These are phyloP conservation scores for Cantharellus anzutake DNA, from an alignment of 768 basidiomycete genomes.

Conservation along the genomic window DNA sequence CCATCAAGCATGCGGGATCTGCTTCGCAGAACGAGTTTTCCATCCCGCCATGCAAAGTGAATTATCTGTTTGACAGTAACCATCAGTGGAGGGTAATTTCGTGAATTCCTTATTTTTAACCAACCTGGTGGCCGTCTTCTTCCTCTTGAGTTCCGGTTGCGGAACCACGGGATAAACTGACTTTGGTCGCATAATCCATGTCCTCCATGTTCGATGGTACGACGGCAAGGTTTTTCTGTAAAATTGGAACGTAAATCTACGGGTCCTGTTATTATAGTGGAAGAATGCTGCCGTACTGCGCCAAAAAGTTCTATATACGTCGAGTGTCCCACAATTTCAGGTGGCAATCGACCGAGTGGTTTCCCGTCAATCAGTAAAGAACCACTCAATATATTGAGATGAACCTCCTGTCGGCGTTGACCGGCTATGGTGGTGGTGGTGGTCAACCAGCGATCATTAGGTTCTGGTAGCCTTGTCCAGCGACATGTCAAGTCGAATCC, in stretches of 20 bases:
- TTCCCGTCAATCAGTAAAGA: neutral
- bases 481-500: neutral
- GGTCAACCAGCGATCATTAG: conserved; percentile 3
- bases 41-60: neutral
- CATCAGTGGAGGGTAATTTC: neutral
- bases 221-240: neutral
- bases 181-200: neutral
- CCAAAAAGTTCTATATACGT: neutral
- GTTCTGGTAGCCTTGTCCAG: neutral
- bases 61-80: neutral
- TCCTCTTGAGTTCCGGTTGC: no score
- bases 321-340: neutral
- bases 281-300: no score
- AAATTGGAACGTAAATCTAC: neutral
- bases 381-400: neutral
- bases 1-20: neutral
- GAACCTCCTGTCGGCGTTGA: neutral
- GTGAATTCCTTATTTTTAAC: no score
- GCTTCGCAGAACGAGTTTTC: neutral
- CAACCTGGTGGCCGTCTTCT: no score
- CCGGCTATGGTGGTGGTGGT: neutral
- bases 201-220: neutral
- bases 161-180: neutral
- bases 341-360: conserved; percentile 1
- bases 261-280: conserved; percentile 1